phyloP scores from a whole-genome alignment of 1,284 basidiomycete species.

The Tilletiaria anomala region DNA sequence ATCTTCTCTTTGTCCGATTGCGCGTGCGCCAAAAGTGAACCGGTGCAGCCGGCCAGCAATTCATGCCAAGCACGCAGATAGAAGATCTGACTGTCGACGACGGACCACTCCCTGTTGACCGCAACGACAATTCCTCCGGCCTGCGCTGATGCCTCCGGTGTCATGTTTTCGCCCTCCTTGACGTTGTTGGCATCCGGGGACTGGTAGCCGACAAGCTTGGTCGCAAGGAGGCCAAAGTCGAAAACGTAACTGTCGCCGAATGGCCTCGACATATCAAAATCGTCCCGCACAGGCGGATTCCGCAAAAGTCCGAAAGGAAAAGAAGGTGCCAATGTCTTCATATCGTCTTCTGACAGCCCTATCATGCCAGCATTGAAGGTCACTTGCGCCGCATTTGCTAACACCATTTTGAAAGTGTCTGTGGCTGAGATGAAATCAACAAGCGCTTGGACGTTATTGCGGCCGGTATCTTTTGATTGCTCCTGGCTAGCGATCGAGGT shows the following conservation, averaged over 20 bases:
- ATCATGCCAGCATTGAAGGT: too few species aligned
- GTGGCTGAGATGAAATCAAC: too few species aligned
- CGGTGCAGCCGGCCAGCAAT: slow-evolving; percentile 45
- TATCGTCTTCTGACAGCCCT: too few species aligned
- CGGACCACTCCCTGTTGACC: slow-evolving; percentile 69
- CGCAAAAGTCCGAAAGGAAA: slow-evolving; percentile 45
- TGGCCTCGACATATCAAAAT: slow-evolving; percentile 46
- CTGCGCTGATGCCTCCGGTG: slow-evolving; percentile 17
- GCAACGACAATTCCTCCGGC: slow-evolving; percentile 43
- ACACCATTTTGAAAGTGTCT: too few species aligned
- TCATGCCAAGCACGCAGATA: slow-evolving; percentile 65
- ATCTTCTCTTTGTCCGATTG: too few species aligned
- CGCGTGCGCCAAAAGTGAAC: neutral
- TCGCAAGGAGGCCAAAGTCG: slow-evolving; percentile 30
- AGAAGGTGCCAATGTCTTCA: slow-evolving; percentile 32
- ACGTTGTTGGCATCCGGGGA: slow-evolving; percentile 28
- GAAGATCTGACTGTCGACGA: slow-evolving; percentile 61
- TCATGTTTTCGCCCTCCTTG: slow-evolving; percentile 7
- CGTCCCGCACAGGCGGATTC: slow-evolving; percentile 50
- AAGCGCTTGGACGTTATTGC: too few species aligned
- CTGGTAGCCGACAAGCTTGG: slow-evolving; percentile 30
- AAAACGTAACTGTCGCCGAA: slow-evolving; percentile 70
- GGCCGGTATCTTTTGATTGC: slow-evolving; percentile 45
- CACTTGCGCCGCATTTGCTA: too few species aligned
- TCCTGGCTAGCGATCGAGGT: too few species aligned